Evolutionary conservation across 2,329 filamentous ascomycete species (phyloP).

Genomic region (Aureobasidium sp.): DNA sequence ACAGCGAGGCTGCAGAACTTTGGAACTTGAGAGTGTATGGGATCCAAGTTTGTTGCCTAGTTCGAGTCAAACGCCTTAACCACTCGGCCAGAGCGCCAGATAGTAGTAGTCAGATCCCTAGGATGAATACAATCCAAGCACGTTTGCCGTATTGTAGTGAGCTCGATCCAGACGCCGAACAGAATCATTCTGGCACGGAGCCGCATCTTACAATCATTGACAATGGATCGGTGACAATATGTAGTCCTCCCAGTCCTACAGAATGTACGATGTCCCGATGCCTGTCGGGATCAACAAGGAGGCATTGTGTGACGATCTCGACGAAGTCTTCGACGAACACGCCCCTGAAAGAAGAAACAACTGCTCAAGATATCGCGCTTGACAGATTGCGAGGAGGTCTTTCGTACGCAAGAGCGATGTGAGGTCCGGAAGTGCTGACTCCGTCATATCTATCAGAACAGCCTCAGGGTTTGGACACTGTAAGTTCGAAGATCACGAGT

Average conservation of each 20-base stretch:
- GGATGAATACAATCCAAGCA: too few relatives aligned
- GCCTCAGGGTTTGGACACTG: background rate
- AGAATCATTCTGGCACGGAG: too few relatives aligned
- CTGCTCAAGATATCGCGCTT: background rate
- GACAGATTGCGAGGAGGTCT: background rate
- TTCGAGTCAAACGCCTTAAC: slow-evolving; percentile 11
- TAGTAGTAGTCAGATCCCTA: too few relatives aligned
- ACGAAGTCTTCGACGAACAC: background rate
- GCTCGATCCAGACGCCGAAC: too few relatives aligned
- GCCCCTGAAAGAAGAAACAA: background rate
- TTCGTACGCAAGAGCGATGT: background rate
- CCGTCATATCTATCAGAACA: background rate
- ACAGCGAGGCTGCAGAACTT: background rate
- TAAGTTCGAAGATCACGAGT: background rate
- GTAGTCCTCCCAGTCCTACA: too few relatives aligned
- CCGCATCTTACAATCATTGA: too few relatives aligned
- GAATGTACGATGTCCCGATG: background rate
- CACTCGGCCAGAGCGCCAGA: slow-evolving; percentile 9
- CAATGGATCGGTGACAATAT: too few relatives aligned
- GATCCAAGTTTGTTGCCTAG: background rate
- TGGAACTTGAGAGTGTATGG: background rate
- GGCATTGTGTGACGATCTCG: background rate
- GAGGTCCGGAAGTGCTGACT: background rate
- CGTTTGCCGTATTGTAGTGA: too few relatives aligned
- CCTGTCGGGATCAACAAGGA: background rate